Base-by-base conservation (phyloP, 202 grass and related monocot species). In the Setaria viridis region DNA sequence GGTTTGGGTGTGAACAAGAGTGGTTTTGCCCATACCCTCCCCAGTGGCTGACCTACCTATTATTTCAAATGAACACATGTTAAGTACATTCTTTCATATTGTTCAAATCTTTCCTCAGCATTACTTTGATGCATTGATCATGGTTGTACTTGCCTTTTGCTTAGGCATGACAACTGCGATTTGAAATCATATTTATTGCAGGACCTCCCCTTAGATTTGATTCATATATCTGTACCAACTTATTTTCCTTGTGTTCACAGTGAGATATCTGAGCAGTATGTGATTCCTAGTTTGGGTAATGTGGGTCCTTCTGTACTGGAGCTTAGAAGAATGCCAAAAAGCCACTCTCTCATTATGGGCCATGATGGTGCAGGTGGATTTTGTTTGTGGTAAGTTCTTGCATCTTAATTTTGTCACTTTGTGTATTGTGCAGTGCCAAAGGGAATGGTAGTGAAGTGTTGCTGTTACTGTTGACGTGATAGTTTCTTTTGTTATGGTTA, bases 311-410 rank as follows among this genome's bases (percentile, higher is more conserved):
- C 86, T 55, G 69, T 93, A 84, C 43, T 93, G 82, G 95, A 95
- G 88, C 84, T 98, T 67, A 91, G 74, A 94, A 91, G 65, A 92
- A 84, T 98, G 42, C 79, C 95, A 71, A 83, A 87, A 70, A 82
- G 62, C 51, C 76, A 56, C 58, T 85, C 32, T 58, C 86, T 93
- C 74, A 83, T 98, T 79, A 81, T 95, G 86, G 93, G 95, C 39
- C 91, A 98, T 87, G 85, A 98, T 91, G 93, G 93, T 6, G 71
- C 80, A 60, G 95, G 95, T 2, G 48, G 75, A 71, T 98, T 98
- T 89, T 89, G 77, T 81, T 91, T 98, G 79, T 98, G 95, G 95
- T 98, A 95, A 49, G 87, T 83, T 73, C 34, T 71, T 37, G 30
- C 73, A 11, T 85, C 43, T 89, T 75, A 69, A 72, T 80, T 74